Evolutionary conservation across 2,329 filamentous ascomycete genomes (phyloP).

Genomic region (Trichoderma endophyticum): DNA sequence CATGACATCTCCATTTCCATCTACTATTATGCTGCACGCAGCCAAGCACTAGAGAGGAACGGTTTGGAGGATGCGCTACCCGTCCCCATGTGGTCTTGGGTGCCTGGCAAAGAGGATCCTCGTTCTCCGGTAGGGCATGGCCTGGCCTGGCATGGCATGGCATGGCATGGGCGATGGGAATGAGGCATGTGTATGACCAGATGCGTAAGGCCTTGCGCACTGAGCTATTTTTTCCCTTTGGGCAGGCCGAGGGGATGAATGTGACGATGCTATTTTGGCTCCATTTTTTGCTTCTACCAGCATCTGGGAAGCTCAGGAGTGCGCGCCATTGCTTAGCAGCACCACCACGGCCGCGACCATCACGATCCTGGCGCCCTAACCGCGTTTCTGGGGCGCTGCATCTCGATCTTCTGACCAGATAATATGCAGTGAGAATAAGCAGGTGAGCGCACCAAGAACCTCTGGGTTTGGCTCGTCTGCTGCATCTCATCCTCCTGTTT

Average conservation of each 20-base stretch:
- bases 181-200: slow-evolving; percentile 2
- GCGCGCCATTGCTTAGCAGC: slow-evolving; percentile 5
- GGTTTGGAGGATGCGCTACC: slow-evolving; percentile 2
- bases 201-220: neutral
- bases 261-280: slow-evolving; percentile 14
- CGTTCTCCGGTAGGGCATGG: neutral
- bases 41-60: neutral
- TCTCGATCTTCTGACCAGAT: slow-evolving; percentile 19
- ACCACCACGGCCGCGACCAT: neutral
- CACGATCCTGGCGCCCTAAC: slow-evolving; percentile 13
- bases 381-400: slow-evolving; percentile 12
- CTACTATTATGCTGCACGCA: neutral
- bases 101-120: slow-evolving; percentile 9
- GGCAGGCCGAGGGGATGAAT: slow-evolving; percentile 5
- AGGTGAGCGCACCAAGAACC: neutral
- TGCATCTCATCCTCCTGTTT: slow-evolving; percentile 1
- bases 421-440: slow-evolving; percentile 14
- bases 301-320: neutral
- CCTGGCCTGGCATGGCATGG: neutral
- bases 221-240: slow-evolving; percentile 14
- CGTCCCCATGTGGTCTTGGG: neutral
- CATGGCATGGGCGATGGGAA: neutral
- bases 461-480: neutral
- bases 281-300: slow-evolving; percentile 3
- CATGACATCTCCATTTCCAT: neutral